Percentiles rank a stretch among this genome's conserved stretches.
These are phyloP conservation scores for Exophiala aquamarina DNA, from an alignment of 2,329 filamentous ascomycete species.

Conservation along the genomic window DNA sequence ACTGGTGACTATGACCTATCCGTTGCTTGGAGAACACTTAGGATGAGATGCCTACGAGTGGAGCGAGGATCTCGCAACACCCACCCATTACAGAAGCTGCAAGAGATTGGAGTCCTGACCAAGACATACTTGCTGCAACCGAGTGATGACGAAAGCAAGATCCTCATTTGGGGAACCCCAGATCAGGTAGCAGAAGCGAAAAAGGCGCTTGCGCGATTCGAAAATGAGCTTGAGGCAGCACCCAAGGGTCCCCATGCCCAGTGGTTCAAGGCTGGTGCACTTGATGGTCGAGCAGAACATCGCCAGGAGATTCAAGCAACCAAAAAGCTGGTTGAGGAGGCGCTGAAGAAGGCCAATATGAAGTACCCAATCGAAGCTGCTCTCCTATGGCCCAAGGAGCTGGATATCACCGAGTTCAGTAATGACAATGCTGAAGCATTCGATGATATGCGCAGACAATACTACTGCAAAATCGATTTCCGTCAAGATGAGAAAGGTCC, in stretches of 20 bases:
- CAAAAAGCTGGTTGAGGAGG: conserved; percentile 12
- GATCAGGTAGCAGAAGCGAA: conserved; percentile 17
- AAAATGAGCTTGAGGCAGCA: conserved; percentile 14
- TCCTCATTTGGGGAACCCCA: conserved; percentile 24
- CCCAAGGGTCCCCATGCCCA: not conserved
- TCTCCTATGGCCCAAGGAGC: conserved; percentile 24
- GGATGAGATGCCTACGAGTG: conserved; percentile 4
- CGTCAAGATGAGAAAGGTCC: not conserved
- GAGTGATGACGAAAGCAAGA: conserved; percentile 4
- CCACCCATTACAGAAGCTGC: conserved; percentile 9
- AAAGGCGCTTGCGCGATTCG: conserved; percentile 13
- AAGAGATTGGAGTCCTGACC: conserved; percentile 14
- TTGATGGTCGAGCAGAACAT: conserved; percentile 26
- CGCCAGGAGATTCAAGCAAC: conserved; percentile 14
- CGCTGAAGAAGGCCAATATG: conserved; percentile 10
- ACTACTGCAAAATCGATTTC: conserved; percentile 19
- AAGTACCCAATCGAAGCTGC: conserved; percentile 21
- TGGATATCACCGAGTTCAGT: conserved; percentile 25
- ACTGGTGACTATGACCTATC: conserved; percentile 9
- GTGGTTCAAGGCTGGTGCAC: conserved; percentile 21
- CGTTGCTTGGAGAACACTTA: conserved; percentile 9
- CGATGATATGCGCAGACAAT: conserved; percentile 15
- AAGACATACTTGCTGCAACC: conserved; percentile 22
- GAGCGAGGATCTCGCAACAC: conserved; percentile 6
- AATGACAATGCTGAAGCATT: conserved; percentile 12